Evolutionary conservation across 306 rosid genomes (phyloP).

Genomic region (Gillenia trifoliata): DNA sequence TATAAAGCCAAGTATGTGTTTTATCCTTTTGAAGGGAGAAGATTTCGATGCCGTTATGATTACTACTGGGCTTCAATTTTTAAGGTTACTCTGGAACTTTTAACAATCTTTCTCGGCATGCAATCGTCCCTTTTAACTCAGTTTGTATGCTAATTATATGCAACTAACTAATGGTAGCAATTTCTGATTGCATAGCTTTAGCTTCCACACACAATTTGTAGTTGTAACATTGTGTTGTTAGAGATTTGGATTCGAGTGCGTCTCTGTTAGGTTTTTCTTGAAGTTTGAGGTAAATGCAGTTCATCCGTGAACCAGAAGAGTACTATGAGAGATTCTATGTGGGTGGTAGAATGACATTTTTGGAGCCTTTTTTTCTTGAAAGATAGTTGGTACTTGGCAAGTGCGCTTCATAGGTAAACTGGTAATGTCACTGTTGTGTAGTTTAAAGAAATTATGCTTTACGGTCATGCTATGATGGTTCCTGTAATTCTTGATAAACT

Average conservation of each 20-base stretch:
- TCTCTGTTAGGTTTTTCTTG: neutral
- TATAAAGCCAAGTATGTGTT: slow-evolving; percentile 71
- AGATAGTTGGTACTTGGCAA: neutral
- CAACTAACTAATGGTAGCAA: neutral
- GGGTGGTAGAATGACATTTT: neutral
- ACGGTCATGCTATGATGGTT: neutral
- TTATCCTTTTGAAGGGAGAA: slow-evolving; percentile 66
- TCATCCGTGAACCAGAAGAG: neutral
- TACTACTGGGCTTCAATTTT: slow-evolving; percentile 95
- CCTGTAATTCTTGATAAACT: neutral
- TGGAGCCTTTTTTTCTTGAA: neutral
- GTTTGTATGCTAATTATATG: neutral
- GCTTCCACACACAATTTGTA: neutral
- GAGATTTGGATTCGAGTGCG: neutral
- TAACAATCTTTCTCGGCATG: neutral
- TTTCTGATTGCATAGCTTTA: neutral
- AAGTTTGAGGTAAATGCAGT: neutral
- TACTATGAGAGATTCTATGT: neutral
- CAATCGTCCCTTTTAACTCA: neutral
- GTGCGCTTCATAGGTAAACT: neutral
- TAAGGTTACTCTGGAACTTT: slow-evolving; percentile 37
- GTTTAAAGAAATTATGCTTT: neutral
- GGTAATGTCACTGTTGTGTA: neutral
- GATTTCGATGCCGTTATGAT: slow-evolving; percentile 77
- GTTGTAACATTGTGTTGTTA: neutral